Evolutionary conservation across 805 yeast species (phyloP).

Genomic region (Ogataea ganodermae): DNA sequence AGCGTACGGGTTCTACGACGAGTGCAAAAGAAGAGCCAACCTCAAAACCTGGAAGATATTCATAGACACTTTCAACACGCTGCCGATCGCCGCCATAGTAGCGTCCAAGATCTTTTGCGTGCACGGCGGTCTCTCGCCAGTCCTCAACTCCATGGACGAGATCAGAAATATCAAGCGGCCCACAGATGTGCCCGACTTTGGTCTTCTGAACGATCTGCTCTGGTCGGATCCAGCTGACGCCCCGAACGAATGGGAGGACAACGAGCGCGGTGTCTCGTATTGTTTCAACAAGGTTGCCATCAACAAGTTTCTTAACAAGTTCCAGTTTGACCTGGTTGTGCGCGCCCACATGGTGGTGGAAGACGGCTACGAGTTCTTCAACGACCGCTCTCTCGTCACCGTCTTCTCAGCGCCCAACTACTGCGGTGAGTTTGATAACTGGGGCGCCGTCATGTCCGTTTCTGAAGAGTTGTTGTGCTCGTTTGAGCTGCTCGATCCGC

Average conservation of each 20-base stretch:
- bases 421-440: conserved; percentile 84
- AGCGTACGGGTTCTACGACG: conserved; percentile 97
- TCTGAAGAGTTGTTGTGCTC: conserved; percentile 90
- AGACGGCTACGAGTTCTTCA: conserved; percentile 77
- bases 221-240: conserved; percentile 90
- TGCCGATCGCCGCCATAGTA: conserved; percentile 94
- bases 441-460: conserved; percentile 99
- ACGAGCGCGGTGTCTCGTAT: conserved; percentile 81
- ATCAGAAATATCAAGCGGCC: conserved; percentile 76
- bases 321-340: conserved; percentile 79
- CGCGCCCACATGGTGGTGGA: conserved; percentile 89
- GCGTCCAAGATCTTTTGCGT: conserved; percentile 94
- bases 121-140: conserved; percentile 83
- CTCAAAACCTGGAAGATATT: conserved; percentile 93
- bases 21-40: conserved; percentile 91
- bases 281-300: conserved; percentile 80
- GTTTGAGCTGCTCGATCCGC: conserved; percentile 90
- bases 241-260: conserved; percentile 83
- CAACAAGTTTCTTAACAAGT: conserved; percentile 70
- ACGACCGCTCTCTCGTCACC: conserved; percentile 69
- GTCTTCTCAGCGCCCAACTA: conserved; percentile 77
- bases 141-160: conserved; percentile 70
- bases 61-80: conserved; percentile 91
- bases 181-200: conserved; percentile 85
- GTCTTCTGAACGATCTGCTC: conserved; percentile 70